A percentile compares a stretch with the other conserved stretches of the same genome.
Evolutionary conservation across 2,329 filamentous ascomycete genomes (phyloP).

Genomic region (Dothideomycetes sp.): DNA sequence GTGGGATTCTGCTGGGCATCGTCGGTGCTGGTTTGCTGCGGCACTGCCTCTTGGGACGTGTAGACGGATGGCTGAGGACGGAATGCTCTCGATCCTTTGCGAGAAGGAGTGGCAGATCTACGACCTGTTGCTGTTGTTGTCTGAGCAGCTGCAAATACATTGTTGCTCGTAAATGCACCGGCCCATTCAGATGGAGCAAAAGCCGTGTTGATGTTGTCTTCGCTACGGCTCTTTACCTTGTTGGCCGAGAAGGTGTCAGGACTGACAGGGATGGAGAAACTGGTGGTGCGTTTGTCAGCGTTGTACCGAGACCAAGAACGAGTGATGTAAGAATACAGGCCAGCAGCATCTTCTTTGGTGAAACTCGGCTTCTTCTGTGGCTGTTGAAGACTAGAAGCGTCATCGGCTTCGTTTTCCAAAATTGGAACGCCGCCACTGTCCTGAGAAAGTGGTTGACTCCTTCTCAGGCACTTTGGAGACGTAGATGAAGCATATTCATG

Average conservation of each 20-base stretch:
- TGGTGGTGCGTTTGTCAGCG: conserved; percentile 17
- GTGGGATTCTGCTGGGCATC: neutral
- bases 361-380: conserved; percentile 7
- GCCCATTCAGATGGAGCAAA: conserved; percentile 39
- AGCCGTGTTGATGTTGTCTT: conserved; percentile 41
- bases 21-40: neutral
- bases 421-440: no score
- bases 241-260: conserved; percentile 17
- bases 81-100: conserved; percentile 10
- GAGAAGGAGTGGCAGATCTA: conserved; percentile 15
- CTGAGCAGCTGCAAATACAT: conserved; percentile 28
- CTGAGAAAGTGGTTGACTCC: conserved; percentile 2
- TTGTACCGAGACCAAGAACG: neutral
- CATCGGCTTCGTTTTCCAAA: no score
- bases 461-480: neutral
- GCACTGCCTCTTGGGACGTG: neutral
- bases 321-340: conserved; percentile 2
- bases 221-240: conserved; percentile 36
- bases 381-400: neutral
- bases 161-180: conserved; percentile 34
- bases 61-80: conserved; percentile 4
- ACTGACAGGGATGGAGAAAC: conserved; percentile 25
- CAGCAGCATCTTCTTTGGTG: conserved; percentile 8
- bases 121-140: conserved; percentile 22
- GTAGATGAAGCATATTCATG: neutral